Percentiles rank a stretch among this genome's conserved stretches.
Evolutionary conservation across 23 red algal species (phyloP).

Genomic region (Agarophyton chilense): DNA sequence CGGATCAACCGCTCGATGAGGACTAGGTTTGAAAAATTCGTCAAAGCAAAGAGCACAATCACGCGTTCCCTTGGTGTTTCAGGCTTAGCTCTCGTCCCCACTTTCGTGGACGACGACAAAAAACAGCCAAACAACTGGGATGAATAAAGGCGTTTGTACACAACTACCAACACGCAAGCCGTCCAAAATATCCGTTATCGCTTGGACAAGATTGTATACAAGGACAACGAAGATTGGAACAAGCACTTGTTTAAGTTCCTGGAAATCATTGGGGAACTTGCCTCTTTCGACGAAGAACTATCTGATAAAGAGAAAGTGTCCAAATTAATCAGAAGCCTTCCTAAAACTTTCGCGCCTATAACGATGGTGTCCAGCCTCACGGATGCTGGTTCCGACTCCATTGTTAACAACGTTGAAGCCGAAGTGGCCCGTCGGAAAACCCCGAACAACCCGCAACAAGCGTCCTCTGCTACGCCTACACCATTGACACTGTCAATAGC

Average conservation of each 20-base stretch:
- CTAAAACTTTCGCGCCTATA: not conserved
- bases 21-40: no score
- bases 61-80: no score
- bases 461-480: not conserved
- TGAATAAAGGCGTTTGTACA: no score
- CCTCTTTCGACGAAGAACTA: not conserved
- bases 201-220: not conserved
- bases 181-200: not conserved
- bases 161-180: no score
- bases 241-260: constrained; percentile 3
- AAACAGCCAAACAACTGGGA: no score
- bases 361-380: constrained; percentile 3
- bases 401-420: constrained; percentile 2
- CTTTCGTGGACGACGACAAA: no score
- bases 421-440: not conserved
- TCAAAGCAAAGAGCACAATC: no score
- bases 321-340: not conserved
- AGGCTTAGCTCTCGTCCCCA: no score
- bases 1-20: no score
- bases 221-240: not conserved
- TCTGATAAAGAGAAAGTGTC: constrained; percentile 8
- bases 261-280: constrained; percentile 3
- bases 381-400: not conserved
- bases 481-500: not conserved
- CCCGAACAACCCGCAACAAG: not conserved